Base-by-base conservation (phyloP, 1,284 basidiomycete species). In the Schizophyllum commune region DNA sequence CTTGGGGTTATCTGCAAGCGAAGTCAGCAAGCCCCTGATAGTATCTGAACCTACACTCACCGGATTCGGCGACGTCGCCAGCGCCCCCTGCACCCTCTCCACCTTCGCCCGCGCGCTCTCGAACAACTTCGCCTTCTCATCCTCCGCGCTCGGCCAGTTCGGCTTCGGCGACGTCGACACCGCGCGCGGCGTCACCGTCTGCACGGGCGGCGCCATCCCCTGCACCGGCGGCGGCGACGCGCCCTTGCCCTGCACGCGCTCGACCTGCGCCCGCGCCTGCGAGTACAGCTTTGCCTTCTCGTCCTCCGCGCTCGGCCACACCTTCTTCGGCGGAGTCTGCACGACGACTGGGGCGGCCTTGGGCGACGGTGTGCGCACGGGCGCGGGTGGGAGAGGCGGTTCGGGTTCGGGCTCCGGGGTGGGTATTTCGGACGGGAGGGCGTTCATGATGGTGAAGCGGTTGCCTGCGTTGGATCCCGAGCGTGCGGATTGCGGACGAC, bases 281-380 rank as follows among this genome's bases (percentile, higher is more conserved):
- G 90, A 83, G 67, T 89, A 93, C 57, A 91, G 71, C 59, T 71
- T 70, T 64, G 76, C 72, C 71, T 91, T 90, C 71, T 91, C 89
- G 32, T 88, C 81, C 66, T 84, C 86, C 1, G 88, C 86, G 15
- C 72, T 78, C 2, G 71, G 71, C 83, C 83, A 88, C 15, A 62
- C 65, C 32, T 65, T 67, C 33, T 64, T 62, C 17, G 59, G 56
- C 17, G 65, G 19, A 51, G 60, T 59, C 8, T 27, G 66, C 59
- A 11, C 34, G 27, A 5, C 27, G 5, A 27, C 27, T 2, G 27
- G 27, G 27, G 17, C 39, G 39, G 39, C 13, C 39, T 58, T 39
- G 32, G 52, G 58, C 52, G 5, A 9, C 11, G 54, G 27, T 9
- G 58, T 32, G 7, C 32, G 54, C 20, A 34, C 27, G 13, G 58